phyloP scores from a whole-genome alignment of 2,329 filamentous ascomycete genomes.

The Diaporthe citri region DNA sequence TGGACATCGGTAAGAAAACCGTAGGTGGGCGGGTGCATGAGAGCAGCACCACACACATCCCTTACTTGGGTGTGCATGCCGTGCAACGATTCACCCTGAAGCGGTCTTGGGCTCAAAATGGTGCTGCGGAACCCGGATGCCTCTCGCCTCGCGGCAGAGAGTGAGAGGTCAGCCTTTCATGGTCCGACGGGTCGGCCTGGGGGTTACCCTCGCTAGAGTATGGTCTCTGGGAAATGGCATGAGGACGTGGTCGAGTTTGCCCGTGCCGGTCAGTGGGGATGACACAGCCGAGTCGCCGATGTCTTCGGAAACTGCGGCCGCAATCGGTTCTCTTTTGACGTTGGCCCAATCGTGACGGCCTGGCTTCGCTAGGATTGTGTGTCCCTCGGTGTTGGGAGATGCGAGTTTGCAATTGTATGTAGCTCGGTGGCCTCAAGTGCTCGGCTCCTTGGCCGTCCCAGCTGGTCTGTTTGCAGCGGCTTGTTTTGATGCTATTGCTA shows the following conservation, averaged over 20 bases:
- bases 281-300: neutral
- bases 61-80: neutral
- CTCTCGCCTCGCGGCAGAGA: conserved; percentile 3
- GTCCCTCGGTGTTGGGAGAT: neutral
- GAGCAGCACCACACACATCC: neutral
- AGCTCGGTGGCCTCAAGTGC: neutral
- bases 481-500: neutral
- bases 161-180: neutral
- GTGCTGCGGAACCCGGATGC: conserved; percentile 8
- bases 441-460: neutral
- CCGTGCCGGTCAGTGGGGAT: neutral
- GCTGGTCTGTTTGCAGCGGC: neutral
- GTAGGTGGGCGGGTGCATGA: conserved; percentile 12
- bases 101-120: neutral
- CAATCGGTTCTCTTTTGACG: neutral
- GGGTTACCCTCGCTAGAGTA: neutral
- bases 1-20: conserved; percentile 23
- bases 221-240: neutral
- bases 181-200: neutral
- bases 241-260: neutral
- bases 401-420: neutral
- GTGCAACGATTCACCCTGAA: neutral
- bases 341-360: neutral
- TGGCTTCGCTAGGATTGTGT: neutral
- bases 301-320: neutral